A percentile compares a stretch with the other conserved stretches of the same genome.
Conservation (phyloP, 1,284 basidiomycete species). For the Thecaphora thlaspeos region DNA sequence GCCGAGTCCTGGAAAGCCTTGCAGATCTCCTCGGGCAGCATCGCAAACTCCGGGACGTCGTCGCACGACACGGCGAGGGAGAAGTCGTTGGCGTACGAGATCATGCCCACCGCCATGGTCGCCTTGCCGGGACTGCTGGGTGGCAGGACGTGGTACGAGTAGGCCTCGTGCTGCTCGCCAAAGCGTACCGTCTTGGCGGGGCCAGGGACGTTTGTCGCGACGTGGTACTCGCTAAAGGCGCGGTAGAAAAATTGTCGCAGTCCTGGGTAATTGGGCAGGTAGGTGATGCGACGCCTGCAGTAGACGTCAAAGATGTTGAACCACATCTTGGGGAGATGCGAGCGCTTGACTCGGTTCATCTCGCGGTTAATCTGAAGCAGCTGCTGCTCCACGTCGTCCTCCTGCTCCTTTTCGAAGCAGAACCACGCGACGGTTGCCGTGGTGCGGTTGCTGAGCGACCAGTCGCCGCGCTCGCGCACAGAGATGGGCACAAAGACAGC, state of each 20-base stretch:
- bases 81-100: slow-evolving; percentile 53
- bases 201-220: slow-evolving; percentile 55
- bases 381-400: slow-evolving; percentile 36
- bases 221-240: slow-evolving; percentile 54
- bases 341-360: slow-evolving; percentile 53
- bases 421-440: slow-evolving; percentile 55
- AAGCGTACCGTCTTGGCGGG: slow-evolving; percentile 52
- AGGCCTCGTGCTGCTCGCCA: slow-evolving; percentile 50
- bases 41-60: slow-evolving; percentile 50
- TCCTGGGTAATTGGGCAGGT: slow-evolving; percentile 50
- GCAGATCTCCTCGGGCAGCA: slow-evolving; percentile 48
- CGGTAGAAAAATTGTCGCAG: slow-evolving; percentile 48
- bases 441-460: slow-evolving; percentile 52
- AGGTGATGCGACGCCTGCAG: slow-evolving; percentile 40
- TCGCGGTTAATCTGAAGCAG: slow-evolving; percentile 50
- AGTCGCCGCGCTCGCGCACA: slow-evolving; percentile 50
- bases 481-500: slow-evolving; percentile 56
- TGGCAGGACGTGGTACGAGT: slow-evolving; percentile 54
- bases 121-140: slow-evolving; percentile 54
- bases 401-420: slow-evolving; percentile 41
- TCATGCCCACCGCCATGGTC: slow-evolving; percentile 56
- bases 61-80: slow-evolving; percentile 56
- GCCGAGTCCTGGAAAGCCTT: slow-evolving; percentile 51
- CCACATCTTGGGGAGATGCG: slow-evolving; percentile 48
- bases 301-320: slow-evolving; percentile 39